Base-by-base conservation (phyloP, 257 asterid species). In the Primulina huaijiensis region DNA sequence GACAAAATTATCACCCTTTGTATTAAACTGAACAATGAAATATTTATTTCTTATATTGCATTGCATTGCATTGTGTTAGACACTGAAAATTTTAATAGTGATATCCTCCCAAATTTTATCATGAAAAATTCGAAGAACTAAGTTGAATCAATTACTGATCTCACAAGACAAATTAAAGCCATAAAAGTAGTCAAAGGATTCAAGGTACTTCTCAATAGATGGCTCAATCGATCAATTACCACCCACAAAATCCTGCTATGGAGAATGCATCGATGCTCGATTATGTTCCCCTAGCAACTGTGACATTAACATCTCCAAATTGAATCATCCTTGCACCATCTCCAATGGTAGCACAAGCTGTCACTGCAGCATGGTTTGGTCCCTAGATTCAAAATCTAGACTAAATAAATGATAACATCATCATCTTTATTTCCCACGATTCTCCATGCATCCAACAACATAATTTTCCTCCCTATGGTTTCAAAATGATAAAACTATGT, bases 251-350 rank as follows among this genome's bases (percentile, higher is more conserved):
- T 75, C 99, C 99, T 53, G 96, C 99, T 65, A 93, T 91, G 57
- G 97, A 93, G 72, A 93, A 83, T 74, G 97, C 99, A 87, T 93
- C 99, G 72, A 93, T 86, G 87, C 97, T 90, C 69, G 97, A 87
- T 79, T 93, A 97, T 55, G 99, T 93, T 62, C 99, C 99, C 8
- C 99, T 97, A 0, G 99, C 96, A 79, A 93, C 92, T 97, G 90
- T 93, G 67, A 90, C 99, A 81, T 90, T 92, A 72, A 82, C 96
- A 87, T 90, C 99, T 58, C 99, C 99, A 76, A 86, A 88, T 67
- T 83, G 99, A 76, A 93, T 93, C 97, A 93, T 93, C 86, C 96
- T 89, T 35, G 87, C 74, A 56, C 97, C 96, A 80, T 93, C 99
- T 72, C 99, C 99, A 62, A 93, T 84, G 37, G 99, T 90, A 52